Conservation (phyloP, 2,329 filamentous ascomycete genomes). For the Penicillium sp. region DNA sequence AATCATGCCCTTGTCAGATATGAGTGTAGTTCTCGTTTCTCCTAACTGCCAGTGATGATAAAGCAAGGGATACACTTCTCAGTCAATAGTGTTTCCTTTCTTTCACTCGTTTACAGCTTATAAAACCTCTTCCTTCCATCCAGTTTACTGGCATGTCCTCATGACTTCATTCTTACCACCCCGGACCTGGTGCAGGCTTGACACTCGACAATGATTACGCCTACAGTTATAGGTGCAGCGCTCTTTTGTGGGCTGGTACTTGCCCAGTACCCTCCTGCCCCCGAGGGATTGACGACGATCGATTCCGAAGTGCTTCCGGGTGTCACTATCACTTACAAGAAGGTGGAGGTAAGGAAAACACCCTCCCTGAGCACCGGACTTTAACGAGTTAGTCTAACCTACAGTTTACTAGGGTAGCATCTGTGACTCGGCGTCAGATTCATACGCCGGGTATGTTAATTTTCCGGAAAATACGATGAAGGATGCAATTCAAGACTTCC, state of each 20-base stretch:
- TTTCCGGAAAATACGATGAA: slow-evolving; percentile 2
- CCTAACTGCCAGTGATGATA: neutral
- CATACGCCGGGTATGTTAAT: slow-evolving; percentile 3
- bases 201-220: neutral
- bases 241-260: neutral
- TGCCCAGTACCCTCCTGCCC: neutral
- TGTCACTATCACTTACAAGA: slow-evolving; percentile 2
- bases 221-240: neutral
- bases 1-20: neutral
- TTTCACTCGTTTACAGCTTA: neutral
- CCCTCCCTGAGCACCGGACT: neutral
- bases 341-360: neutral
- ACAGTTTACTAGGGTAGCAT: neutral
- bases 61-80: neutral
- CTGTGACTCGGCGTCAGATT: neutral
- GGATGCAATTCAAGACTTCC: neutral
- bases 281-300: neutral
- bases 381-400: neutral
- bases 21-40: neutral
- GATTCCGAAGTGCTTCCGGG: neutral
- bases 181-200: neutral
- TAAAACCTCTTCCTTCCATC: neutral
- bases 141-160: neutral
- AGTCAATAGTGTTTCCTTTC: neutral
- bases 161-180: neutral